phyloP scores from a whole-genome alignment of 2,329 filamentous ascomycete species.

The Clonostachys chloroleuca region DNA sequence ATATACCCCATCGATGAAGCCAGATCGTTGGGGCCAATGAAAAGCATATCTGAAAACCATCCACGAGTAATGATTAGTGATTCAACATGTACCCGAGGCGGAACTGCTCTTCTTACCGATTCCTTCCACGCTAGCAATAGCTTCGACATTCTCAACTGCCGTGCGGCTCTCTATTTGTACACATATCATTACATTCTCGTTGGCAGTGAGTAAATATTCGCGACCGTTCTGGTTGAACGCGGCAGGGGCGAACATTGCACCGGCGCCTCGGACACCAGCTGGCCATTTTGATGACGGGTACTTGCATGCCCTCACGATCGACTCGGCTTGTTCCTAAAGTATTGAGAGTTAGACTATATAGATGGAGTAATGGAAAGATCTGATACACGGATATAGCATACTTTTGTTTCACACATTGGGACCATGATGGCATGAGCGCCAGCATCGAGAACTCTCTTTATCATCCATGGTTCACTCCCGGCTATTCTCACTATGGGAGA shows the following conservation, averaged over 20 bases:
- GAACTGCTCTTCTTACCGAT: no score
- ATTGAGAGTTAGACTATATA: no score
- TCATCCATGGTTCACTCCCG: constrained; percentile 16
- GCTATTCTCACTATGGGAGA: constrained; percentile 30
- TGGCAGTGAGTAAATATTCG: constrained; percentile 14
- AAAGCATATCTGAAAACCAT: constrained; percentile 22
- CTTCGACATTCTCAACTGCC: no score
- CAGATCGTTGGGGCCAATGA: constrained; percentile 36
- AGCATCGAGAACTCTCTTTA: constrained; percentile 20
- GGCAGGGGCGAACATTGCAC: constrained; percentile 18
- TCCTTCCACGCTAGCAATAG: no score
- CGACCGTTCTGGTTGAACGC: constrained; percentile 17
- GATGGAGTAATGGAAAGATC: no score
- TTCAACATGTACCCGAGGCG: no score
- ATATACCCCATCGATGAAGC: constrained; percentile 19
- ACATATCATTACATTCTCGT: constrained; percentile 26
- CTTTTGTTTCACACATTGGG: neutral
- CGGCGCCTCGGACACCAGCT: constrained; percentile 15
- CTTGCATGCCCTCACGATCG: constrained; percentile 14
- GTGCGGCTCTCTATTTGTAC: no score
- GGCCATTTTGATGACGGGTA: constrained; percentile 14
- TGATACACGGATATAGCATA: no score
- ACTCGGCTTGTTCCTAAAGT: constrained; percentile 13
- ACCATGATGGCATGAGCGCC: constrained; percentile 22
- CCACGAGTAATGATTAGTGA: no score